phyloP scores from a whole-genome alignment of 768 basidiomycete species.

The Boletus fagicola region DNA sequence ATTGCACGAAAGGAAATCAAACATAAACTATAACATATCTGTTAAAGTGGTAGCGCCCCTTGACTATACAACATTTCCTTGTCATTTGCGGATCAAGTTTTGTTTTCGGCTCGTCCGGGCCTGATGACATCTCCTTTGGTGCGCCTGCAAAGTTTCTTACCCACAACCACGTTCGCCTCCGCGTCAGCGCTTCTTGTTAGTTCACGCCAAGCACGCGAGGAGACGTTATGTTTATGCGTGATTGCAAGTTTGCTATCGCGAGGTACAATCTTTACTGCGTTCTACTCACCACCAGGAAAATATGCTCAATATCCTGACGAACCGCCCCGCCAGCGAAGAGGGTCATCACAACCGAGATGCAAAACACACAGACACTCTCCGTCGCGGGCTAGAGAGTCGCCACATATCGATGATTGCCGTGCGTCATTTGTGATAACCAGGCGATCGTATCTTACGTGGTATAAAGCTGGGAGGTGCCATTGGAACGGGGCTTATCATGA shows the following conservation, averaged over 20 bases:
- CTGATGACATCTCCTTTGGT: background rate
- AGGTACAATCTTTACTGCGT: background rate
- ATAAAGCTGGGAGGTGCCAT: slow-evolving; percentile 48
- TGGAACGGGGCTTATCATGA: slow-evolving; percentile 59
- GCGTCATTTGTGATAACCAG: slow-evolving; percentile 11
- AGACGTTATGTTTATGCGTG: background rate
- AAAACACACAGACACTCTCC: slow-evolving; percentile 30
- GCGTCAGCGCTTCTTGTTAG: background rate
- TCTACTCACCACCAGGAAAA: background rate
- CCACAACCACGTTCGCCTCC: background rate
- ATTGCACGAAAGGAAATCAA: slow-evolving; percentile 63
- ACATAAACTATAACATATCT: slow-evolving; percentile 50
- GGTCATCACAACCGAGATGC: slow-evolving; percentile 29
- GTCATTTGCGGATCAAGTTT: background rate
- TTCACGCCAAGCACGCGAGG: background rate
- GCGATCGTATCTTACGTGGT: background rate
- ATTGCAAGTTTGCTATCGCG: background rate
- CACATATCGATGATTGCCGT: slow-evolving; percentile 63
- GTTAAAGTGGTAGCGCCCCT: background rate
- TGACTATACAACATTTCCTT: background rate
- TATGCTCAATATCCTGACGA: background rate
- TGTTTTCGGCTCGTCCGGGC: background rate
- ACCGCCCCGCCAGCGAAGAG: slow-evolving; percentile 11
- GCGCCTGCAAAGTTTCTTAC: background rate
- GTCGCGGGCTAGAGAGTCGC: slow-evolving; percentile 51